Evolutionary conservation across 331 rosid genomes (phyloP).

Genomic region (Quercus lobata): DNA sequence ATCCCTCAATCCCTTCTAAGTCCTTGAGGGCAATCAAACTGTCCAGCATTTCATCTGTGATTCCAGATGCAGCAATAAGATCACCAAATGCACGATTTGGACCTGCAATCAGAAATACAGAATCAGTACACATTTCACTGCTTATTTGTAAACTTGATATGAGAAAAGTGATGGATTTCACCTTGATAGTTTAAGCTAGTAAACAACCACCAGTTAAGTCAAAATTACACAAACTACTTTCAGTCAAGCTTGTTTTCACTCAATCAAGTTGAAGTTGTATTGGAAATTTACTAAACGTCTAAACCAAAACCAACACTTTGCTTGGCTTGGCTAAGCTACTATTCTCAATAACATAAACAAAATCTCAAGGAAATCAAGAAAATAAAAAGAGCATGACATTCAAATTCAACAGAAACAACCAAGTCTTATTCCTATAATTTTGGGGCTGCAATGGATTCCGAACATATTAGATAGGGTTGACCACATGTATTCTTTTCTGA

Average conservation of each 20-base stretch:
- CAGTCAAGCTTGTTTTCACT: neutral
- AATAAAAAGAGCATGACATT: neutral
- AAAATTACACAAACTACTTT: neutral
- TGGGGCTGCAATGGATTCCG: no score
- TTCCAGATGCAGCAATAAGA: slow-evolving; percentile 83
- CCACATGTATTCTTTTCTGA: no score
- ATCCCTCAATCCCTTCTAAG: slow-evolving; percentile 73
- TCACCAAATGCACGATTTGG: slow-evolving; percentile 87
- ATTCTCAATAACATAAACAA: neutral
- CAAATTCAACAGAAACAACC: no score
- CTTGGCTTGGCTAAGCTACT: neutral
- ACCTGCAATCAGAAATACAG: slow-evolving; percentile 40
- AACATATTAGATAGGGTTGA: no score
- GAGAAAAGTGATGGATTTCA: neutral
- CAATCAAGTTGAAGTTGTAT: neutral
- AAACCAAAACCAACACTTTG: neutral
- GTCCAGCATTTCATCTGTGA: slow-evolving; percentile 90
- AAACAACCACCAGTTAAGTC: neutral
- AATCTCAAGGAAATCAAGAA: neutral
- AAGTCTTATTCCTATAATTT: no score
- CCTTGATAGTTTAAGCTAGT: neutral
- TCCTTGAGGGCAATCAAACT: slow-evolving; percentile 85
- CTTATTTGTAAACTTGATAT: neutral
- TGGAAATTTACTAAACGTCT: neutral
- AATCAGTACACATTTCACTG: neutral